phyloP scores from a whole-genome alignment of 225 moss, liverwort and hornwort genomes.

The Pseudisothecium myosuroides region DNA sequence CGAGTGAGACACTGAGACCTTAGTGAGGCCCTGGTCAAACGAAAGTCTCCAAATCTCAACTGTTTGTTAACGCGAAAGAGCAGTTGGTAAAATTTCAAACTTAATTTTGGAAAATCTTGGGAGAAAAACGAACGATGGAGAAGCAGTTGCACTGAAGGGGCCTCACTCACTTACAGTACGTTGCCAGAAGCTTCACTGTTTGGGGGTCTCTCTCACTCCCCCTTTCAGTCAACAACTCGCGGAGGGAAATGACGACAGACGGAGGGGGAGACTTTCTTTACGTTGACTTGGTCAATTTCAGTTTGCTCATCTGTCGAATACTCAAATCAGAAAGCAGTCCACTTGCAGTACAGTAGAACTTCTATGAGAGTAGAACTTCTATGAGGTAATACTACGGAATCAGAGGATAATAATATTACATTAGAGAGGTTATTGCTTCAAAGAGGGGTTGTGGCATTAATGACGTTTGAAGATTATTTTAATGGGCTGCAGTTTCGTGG shows the following conservation, averaged over 20 bases:
- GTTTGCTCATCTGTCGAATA: background rate
- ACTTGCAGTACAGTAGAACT: background rate
- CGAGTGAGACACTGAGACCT: too few species aligned
- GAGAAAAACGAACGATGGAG: background rate
- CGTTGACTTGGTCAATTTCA: background rate
- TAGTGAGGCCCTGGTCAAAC: background rate
- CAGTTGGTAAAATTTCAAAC: background rate
- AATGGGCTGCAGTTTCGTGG: too few species aligned
- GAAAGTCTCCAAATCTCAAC: background rate
- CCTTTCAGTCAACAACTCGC: background rate
- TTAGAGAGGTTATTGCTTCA: too few species aligned
- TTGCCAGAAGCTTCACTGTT: too few species aligned
- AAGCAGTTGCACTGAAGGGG: background rate
- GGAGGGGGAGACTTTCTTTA: background rate
- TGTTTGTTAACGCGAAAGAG: background rate
- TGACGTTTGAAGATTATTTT: too few species aligned
- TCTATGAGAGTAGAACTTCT: too few species aligned
- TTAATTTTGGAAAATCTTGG: background rate
- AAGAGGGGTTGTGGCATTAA: too few species aligned
- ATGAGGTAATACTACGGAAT: too few species aligned
- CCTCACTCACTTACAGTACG: background rate
- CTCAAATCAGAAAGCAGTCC: background rate
- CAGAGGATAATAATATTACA: too few species aligned
- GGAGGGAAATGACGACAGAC: background rate
- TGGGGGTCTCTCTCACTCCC: background rate